Evolutionary conservation across 2,329 filamentous ascomycete species (phyloP).

Genomic region (Achaetomium macrosporum): DNA sequence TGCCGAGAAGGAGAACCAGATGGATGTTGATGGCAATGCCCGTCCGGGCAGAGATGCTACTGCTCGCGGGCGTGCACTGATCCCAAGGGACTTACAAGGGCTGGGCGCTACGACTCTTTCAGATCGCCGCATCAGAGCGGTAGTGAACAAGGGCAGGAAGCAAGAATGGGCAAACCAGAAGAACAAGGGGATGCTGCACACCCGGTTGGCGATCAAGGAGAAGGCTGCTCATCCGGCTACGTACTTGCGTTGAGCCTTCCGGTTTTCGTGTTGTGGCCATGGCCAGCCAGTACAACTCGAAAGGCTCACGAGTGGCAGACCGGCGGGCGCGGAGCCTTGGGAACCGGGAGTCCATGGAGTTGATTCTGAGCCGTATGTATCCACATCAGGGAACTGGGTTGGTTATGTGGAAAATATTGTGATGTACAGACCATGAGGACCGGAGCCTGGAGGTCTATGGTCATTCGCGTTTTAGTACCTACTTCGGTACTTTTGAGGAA

Average conservation of each 20-base stretch:
- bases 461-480: too few relatives aligned
- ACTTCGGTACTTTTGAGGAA: too few relatives aligned
- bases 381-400: too few relatives aligned
- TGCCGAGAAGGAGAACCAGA: conserved; percentile 20
- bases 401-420: too few relatives aligned
- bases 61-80: conserved; percentile 19
- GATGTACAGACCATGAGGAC: too few relatives aligned
- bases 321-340: too few relatives aligned
- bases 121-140: conserved; percentile 13
- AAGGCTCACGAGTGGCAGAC: too few relatives aligned
- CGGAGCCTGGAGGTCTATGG: too few relatives aligned
- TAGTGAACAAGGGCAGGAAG: conserved; percentile 22
- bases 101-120: conserved; percentile 16
- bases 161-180: conserved; percentile 20
- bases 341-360: too few relatives aligned
- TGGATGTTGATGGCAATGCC: conserved; percentile 22
- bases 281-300: too few relatives aligned
- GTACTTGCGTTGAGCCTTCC: conserved; percentile 16
- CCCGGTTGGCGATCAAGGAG: conserved; percentile 24
- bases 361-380: too few relatives aligned
- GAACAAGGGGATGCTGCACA: conserved; percentile 12
- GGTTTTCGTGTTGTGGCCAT: not conserved
- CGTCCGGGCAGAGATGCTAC: conserved; percentile 7
- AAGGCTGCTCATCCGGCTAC: conserved; percentile 23
- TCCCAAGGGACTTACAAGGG: conserved; percentile 18